phyloP scores from a whole-genome alignment of 2,329 filamentous ascomycete genomes.

The Botrytis tulipae region DNA sequence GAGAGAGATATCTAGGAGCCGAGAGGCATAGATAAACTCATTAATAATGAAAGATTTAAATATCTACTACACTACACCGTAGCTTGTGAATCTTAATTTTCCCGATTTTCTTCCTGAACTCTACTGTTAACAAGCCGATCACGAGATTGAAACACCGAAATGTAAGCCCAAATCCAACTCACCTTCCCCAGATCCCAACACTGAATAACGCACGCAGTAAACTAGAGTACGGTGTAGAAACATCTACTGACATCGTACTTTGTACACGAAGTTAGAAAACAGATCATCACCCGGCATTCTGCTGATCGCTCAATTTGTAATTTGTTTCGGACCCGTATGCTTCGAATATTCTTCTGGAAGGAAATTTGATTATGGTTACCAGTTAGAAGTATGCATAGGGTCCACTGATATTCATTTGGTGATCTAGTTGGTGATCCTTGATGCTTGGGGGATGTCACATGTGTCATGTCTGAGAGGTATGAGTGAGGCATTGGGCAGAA shows the following conservation, averaged over 20 bases:
- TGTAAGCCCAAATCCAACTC: not conserved
- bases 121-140: not conserved
- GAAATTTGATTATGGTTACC: not conserved
- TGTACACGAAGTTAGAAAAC: not conserved
- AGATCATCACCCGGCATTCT: not conserved
- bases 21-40: not conserved
- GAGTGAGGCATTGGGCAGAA: not conserved
- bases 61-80: not conserved
- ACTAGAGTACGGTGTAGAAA: not conserved
- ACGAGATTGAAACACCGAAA: not conserved
- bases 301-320: not conserved
- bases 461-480: not conserved
- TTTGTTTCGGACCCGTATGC: not conserved
- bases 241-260: not conserved
- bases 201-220: not conserved
- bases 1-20: not conserved
- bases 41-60: not conserved
- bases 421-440: not conserved
- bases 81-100: not conserved
- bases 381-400: not conserved
- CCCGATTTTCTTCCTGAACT: not conserved
- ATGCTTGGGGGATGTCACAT: not conserved
- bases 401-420: slow-evolving; percentile 4
- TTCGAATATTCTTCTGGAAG: slow-evolving; percentile 1
- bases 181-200: not conserved